Percentiles rank a stretch among this genome's conserved stretches.
Conservation (phyloP, 441 rosid genomes). For the Aleurites moluccanus region DNA sequence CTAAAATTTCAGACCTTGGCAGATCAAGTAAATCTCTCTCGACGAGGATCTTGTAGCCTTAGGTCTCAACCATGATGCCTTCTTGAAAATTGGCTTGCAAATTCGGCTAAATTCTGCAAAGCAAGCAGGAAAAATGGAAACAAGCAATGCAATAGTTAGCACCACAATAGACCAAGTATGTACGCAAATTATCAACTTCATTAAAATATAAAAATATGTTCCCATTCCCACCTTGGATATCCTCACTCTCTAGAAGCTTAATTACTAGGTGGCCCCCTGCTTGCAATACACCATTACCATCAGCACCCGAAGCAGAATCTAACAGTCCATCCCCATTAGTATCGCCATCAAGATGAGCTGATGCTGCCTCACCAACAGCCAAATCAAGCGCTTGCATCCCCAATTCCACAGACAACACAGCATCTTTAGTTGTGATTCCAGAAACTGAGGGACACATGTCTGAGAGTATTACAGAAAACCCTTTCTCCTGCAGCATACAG, state of each 20-base stretch:
- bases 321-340: conserved; percentile 17
- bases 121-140: conserved; percentile 9
- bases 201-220: neutral
- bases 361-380: conserved; percentile 64
- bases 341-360: conserved; percentile 30
- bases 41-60: conserved; percentile 94
- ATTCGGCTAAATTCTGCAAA: conserved; percentile 59
- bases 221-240: conserved; percentile 54
- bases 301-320: conserved; percentile 21
- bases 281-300: conserved; percentile 50
- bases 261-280: conserved; percentile 78
- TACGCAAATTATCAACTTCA: neutral
- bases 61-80: conserved; percentile 89
- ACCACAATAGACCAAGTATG: neutral
- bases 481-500: conserved; percentile 55
- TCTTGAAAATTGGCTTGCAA: conserved; percentile 75
- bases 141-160: neutral
- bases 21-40: conserved; percentile 83
- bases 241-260: conserved; percentile 92
- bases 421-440: conserved; percentile 78
- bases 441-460: conserved; percentile 93
- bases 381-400: conserved; percentile 89
- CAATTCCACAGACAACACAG: conserved; percentile 73
- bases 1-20: conserved; percentile 52
- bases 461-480: conserved; percentile 77